Evolutionary conservation across 2,329 filamentous ascomycete genomes (phyloP).

Genomic region (Tolypocladium nubicola): DNA sequence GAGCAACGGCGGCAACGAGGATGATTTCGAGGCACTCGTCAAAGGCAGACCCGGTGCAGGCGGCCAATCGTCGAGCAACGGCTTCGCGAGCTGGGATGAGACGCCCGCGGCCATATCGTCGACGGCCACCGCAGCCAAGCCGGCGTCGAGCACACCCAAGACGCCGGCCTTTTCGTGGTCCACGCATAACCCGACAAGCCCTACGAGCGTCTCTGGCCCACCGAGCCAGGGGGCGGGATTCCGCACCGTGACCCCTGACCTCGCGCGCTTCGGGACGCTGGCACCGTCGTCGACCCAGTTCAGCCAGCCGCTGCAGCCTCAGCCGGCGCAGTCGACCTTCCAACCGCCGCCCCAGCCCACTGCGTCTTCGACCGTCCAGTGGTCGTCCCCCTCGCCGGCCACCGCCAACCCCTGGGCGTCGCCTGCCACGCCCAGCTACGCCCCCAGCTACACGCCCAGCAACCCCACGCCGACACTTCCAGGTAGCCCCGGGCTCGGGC

Average conservation of each 20-base stretch:
- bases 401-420: constrained; percentile 39
- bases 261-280: constrained; percentile 43
- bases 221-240: constrained; percentile 30
- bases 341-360: constrained; percentile 14
- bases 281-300: constrained; percentile 51
- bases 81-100: constrained; percentile 39
- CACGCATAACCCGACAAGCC: constrained; percentile 36
- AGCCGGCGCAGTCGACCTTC: constrained; percentile 12
- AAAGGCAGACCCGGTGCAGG: constrained; percentile 46
- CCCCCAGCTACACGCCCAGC: constrained; percentile 15
- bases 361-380: constrained; percentile 35
- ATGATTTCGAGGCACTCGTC: constrained; percentile 83
- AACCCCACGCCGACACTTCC: constrained; percentile 10
- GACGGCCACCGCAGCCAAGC: constrained; percentile 13
- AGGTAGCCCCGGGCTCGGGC: constrained; percentile 19
- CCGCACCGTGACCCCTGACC: constrained; percentile 49
- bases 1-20: constrained; percentile 43
- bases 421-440: constrained; percentile 13
- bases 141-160: constrained; percentile 26
- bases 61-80: constrained; percentile 28
- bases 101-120: constrained; percentile 23
- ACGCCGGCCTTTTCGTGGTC: constrained; percentile 54
- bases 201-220: constrained; percentile 18
- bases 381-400: constrained; percentile 32
- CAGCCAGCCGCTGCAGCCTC: constrained; percentile 47